Percentiles rank a stretch among this genome's conserved stretches.
Conservation (phyloP, 106 monocot species). For the Platanthera guangdongensis region DNA sequence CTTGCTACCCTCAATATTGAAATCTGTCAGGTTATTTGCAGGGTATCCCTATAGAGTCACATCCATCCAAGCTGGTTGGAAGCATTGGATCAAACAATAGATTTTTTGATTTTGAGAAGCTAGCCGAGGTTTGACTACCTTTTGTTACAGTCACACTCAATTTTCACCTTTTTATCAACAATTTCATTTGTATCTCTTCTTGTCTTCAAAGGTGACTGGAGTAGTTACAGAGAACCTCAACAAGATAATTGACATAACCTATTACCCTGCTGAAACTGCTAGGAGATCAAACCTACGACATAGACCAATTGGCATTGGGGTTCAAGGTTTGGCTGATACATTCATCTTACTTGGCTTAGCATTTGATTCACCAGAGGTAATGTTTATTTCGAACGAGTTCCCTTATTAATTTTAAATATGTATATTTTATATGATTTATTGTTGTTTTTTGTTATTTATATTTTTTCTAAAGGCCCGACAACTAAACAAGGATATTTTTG, state of each 20-base stretch:
- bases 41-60: constrained; percentile 68
- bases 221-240: constrained; percentile 76
- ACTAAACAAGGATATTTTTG: constrained; percentile 75
- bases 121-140: constrained; percentile 58
- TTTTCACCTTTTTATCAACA: not conserved
- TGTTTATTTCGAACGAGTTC: not conserved
- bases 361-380: constrained; percentile 77
- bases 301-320: constrained; percentile 87
- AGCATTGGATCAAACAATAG: constrained; percentile 56
- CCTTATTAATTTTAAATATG: not conserved
- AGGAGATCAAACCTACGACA: constrained; percentile 62
- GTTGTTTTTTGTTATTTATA: not conserved
- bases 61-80: constrained; percentile 80
- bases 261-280: constrained; percentile 87
- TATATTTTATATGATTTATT: not conserved
- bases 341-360: constrained; percentile 82
- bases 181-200: not conserved
- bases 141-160: not conserved
- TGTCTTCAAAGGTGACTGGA: constrained; percentile 49
- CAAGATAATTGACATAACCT: constrained; percentile 92
- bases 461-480: constrained; percentile 44
- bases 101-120: constrained; percentile 85
- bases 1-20: not conserved
- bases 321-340: constrained; percentile 83
- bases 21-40: constrained; percentile 13